Evolutionary conservation across 257 asterid genomes (phyloP).

Genomic region (Ilex asprella): DNA sequence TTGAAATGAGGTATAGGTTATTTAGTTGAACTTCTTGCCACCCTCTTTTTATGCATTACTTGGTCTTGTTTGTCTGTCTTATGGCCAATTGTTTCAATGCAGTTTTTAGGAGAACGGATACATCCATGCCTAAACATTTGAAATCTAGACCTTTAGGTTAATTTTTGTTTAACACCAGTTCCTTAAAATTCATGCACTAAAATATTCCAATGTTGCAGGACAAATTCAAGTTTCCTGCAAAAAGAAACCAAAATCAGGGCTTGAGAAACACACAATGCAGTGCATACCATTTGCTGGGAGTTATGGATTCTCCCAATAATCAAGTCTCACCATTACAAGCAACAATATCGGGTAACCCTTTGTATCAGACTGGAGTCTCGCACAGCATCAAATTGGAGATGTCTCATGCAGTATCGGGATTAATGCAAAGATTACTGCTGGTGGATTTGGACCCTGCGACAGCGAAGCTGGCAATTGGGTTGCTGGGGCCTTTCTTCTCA

Average conservation of each 20-base stretch:
- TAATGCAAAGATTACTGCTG: constrained; percentile 29
- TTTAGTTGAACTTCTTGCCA: too few species aligned
- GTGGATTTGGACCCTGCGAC: constrained; percentile 73
- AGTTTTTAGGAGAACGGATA: too few species aligned
- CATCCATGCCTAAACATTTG: too few species aligned
- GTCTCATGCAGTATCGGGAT: constrained; percentile 9
- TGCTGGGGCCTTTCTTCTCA: constrained; percentile 71
- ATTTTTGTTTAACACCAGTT: too few species aligned
- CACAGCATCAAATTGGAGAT: constrained; percentile 6
- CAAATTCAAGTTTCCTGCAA: constrained; percentile 12
- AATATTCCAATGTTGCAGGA: constrained; percentile 11
- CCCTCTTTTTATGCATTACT: too few species aligned
- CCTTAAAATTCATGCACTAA: not conserved
- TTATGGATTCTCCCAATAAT: constrained; percentile 16
- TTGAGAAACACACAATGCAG: constrained; percentile 9
- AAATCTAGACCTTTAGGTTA: too few species aligned
- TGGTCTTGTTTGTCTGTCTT: too few species aligned
- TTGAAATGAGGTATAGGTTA: too few species aligned
- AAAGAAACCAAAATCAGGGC: constrained; percentile 9
- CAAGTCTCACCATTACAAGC: constrained; percentile 19
- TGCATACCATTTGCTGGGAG: constrained; percentile 24
- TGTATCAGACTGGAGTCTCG: constrained; percentile 7
- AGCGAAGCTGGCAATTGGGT: constrained; percentile 53
- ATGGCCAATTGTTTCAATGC: too few species aligned
- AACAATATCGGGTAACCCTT: constrained; percentile 14